Evolutionary conservation across 1,284 basidiomycete genomes (phyloP), one percentile per base, ranked within the genome.

Genomic region (Ceratobasidium sp.): DNA sequence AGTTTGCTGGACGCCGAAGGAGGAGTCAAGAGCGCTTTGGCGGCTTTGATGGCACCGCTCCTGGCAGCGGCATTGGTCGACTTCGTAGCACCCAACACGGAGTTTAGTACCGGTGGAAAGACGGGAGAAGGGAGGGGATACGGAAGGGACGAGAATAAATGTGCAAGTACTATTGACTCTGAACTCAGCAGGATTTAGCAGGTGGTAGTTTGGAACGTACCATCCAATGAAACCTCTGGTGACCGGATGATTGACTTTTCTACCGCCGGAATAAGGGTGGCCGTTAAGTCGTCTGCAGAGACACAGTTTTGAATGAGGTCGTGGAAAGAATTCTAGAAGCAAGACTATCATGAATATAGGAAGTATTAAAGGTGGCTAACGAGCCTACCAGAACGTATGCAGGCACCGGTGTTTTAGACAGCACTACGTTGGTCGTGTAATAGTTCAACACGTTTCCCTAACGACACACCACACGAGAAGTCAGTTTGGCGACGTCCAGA

Each of bases 201-300:
- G 45, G n/a, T 34, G 38, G n/a, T 42, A n/a, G 38, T 42, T 10
- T 38, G 13, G 52, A 34, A 74, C 80, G 47, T 73, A 90, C 89
- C 82, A 52, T 79, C 78, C 3, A 93, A 79, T 0, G 88, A 86
- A 52, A 86, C 80, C 76, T 93, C 91, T 0, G 92, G 90, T 2
- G 89, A 89, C 38, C 89, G 85, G 4, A 92, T 77, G 1, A 93
- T 76, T 0, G 89, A 84, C 73, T 92, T 93, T 75, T 93, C 91
- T 68, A 90, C 84, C 0, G 83, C 82, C 0, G 91, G 88, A 0
- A 92, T 78, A 40, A 93, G 79, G 0, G 77, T 74, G 13, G 77
- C 75, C 1, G 76, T 76, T 35, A 93, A 79, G 50, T 90, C 86
- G 0, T 83, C 80, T 1, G 80, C 75, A 0, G 80, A 80, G 6